These are phyloP conservation scores for Cutaneotrichosporon sp. DNA, from an alignment of 1,284 basidiomycete genomes.

Conservation along the genomic window DNA sequence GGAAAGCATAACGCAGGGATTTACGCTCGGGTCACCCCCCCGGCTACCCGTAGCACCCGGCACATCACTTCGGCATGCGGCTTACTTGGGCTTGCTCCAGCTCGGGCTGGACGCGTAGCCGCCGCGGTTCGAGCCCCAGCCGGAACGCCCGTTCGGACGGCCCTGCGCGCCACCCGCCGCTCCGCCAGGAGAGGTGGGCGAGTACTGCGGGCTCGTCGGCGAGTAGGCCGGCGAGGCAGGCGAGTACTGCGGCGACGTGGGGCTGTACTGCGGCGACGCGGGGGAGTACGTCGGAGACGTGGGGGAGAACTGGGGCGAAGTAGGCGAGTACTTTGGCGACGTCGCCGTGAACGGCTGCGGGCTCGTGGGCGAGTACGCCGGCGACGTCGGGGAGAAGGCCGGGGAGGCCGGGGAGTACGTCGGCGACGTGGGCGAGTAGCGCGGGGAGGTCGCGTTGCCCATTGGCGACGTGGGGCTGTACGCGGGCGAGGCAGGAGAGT, in stretches of 20 bases:
- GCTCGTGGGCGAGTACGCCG: slow-evolving; percentile 53
- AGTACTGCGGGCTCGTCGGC: slow-evolving; percentile 57
- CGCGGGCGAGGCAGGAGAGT: slow-evolving; percentile 43
- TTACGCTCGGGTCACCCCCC: not conserved
- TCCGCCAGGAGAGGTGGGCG: slow-evolving; percentile 68
- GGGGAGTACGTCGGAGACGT: slow-evolving; percentile 63
- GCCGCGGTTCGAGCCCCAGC: slow-evolving; percentile 17
- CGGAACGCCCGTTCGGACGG: slow-evolving; percentile 17
- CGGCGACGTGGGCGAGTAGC: slow-evolving; percentile 30
- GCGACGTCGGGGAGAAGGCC: slow-evolving; percentile 61
- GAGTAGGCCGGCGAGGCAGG: slow-evolving; percentile 44
- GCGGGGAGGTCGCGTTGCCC: slow-evolving; percentile 27
- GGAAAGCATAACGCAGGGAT: not conserved
- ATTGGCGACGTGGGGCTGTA: slow-evolving; percentile 32
- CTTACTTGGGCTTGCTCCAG: slow-evolving; percentile 26
- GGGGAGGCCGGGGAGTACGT: slow-evolving; percentile 45
- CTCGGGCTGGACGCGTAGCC: slow-evolving; percentile 25
- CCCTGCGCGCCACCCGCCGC: slow-evolving; percentile 9
- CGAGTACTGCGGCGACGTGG: slow-evolving; percentile 56
- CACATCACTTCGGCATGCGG: not conserved
- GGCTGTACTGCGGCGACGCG: slow-evolving; percentile 78
- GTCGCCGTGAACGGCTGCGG: slow-evolving; percentile 75
- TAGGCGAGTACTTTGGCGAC: slow-evolving; percentile 74
- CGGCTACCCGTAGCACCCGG: not conserved
- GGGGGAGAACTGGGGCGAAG: slow-evolving; percentile 40